These are phyloP conservation scores for Hygrophorus pudorinus DNA, from an alignment of 768 basidiomycete species.

Conservation along the genomic window DNA sequence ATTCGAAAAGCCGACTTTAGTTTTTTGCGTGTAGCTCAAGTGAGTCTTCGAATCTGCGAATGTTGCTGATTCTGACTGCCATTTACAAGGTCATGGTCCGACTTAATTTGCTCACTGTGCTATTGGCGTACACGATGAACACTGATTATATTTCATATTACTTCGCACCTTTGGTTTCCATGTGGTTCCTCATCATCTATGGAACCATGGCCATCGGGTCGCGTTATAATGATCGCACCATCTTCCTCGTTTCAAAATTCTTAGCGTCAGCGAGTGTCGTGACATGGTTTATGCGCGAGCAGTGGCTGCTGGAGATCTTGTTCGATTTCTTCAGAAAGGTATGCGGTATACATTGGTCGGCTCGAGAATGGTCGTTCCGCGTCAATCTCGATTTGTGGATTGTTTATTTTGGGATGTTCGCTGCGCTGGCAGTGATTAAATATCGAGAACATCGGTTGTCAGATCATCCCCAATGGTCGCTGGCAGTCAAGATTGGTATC, in stretches of 20 bases:
- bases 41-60: constrained; percentile 18
- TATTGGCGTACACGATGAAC: constrained; percentile 85
- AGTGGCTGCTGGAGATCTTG: constrained; percentile 50
- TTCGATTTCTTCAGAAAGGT: constrained; percentile 57
- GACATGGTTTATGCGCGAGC: constrained; percentile 55
- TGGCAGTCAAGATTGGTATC: constrained; percentile 36
- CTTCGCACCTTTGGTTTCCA: constrained; percentile 81
- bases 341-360: constrained; percentile 75
- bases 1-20: constrained; percentile 85
- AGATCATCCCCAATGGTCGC: constrained; percentile 59
- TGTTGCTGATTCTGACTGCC: constrained; percentile 5
- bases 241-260: constrained; percentile 66
- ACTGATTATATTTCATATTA: constrained; percentile 89
- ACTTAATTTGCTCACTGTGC: constrained; percentile 73
- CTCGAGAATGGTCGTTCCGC: constrained; percentile 82
- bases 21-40: constrained; percentile 65
- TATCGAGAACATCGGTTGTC: constrained; percentile 60
- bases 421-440: constrained; percentile 66
- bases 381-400: constrained; percentile 85
- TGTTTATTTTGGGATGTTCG: constrained; percentile 79
- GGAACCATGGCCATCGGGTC: constrained; percentile 63
- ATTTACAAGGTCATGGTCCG: constrained; percentile 57
- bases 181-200: constrained; percentile 88
- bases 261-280: constrained; percentile 50
- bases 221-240: constrained; percentile 58